These are phyloP conservation scores for Thymus mandschuricus DNA, from an alignment of 257 asterid genomes.

Conservation along the genomic window DNA sequence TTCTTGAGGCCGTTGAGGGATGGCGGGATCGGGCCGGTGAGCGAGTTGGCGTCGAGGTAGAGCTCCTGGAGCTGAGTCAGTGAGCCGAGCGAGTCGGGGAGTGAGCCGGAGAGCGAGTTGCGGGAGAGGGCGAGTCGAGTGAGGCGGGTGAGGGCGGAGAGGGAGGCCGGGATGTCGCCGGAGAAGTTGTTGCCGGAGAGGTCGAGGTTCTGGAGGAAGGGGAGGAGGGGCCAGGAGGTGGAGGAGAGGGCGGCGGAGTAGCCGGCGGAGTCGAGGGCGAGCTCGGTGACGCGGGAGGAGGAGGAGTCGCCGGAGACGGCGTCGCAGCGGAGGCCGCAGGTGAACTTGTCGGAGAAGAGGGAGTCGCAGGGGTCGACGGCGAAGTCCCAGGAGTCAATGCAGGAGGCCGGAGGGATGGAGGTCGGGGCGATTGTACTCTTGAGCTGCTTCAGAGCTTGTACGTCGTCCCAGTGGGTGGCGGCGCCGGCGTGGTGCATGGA, in stretches of 20 bases:
- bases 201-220: slow-evolving; percentile 61
- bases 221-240: slow-evolving; percentile 56
- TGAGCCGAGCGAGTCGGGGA: slow-evolving; percentile 56
- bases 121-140: slow-evolving; percentile 57
- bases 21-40: slow-evolving; percentile 55
- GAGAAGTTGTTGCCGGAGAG: slow-evolving; percentile 57
- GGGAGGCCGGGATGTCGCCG: slow-evolving; percentile 62
- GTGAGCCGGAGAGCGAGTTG: slow-evolving; percentile 56
- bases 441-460: slow-evolving; percentile 62
- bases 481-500: slow-evolving; percentile 41
- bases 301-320: slow-evolving; percentile 24
- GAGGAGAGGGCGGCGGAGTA: slow-evolving; percentile 58
- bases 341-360: slow-evolving; percentile 58
- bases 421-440: slow-evolving; percentile 50
- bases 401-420: slow-evolving; percentile 57
- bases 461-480: slow-evolving; percentile 63
- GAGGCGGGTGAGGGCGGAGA: slow-evolving; percentile 47
- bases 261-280: slow-evolving; percentile 69
- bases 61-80: slow-evolving; percentile 57
- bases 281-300: slow-evolving; percentile 63
- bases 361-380: slow-evolving; percentile 73
- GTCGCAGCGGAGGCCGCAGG: slow-evolving; percentile 87
- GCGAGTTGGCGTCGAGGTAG: slow-evolving; percentile 57
- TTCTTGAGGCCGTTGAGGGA: slow-evolving; percentile 55
- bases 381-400: slow-evolving; percentile 81